These are phyloP conservation scores for Tolypocladium ovalisporum DNA, from an alignment of 2,329 filamentous ascomycete genomes.

Conservation along the genomic window DNA sequence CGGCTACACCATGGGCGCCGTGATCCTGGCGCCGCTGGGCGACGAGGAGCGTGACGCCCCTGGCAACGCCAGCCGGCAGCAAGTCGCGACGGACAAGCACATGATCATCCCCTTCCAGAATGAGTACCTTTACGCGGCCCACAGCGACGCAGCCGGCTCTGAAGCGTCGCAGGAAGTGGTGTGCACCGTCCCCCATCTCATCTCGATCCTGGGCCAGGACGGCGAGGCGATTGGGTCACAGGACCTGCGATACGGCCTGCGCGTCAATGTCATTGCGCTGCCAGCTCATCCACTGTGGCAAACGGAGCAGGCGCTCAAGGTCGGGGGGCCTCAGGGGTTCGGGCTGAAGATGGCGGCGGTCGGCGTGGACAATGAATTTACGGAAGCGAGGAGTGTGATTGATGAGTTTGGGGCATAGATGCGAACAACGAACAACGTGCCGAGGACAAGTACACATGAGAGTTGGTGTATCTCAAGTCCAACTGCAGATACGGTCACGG, in stretches of 20 bases:
- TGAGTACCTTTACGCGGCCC: conserved; percentile 26
- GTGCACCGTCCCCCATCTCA: conserved; percentile 24
- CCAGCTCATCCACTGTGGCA: conserved; percentile 40
- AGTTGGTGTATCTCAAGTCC: neutral
- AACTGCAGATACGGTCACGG: neutral
- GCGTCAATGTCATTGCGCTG: conserved; percentile 38
- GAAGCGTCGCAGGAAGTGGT: conserved; percentile 18
- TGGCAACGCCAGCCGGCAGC: conserved; percentile 5
- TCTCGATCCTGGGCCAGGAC: conserved; percentile 27
- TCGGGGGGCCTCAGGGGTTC: conserved; percentile 23
- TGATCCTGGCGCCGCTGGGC: conserved; percentile 19
- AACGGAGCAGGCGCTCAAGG: conserved; percentile 20
- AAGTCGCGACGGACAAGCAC: conserved; percentile 11
- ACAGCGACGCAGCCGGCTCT: conserved; percentile 18
- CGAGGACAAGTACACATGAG: neutral
- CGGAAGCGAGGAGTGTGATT: conserved; percentile 1
- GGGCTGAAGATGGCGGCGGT: conserved; percentile 7
- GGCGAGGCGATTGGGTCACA: conserved; percentile 39
- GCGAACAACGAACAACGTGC: too few relatives aligned
- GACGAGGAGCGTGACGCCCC: conserved; percentile 18
- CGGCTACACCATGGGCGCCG: conserved; percentile 29
- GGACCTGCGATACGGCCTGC: conserved; percentile 38
- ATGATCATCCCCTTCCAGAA: conserved; percentile 31
- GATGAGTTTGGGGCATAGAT: conserved; percentile 5
- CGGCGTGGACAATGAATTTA: conserved; percentile 1